Percentiles rank a stretch among this genome's conserved stretches.
phyloP scores from a whole-genome alignment of 2,329 filamentous ascomycete genomes.

The Apiospora aurea region DNA sequence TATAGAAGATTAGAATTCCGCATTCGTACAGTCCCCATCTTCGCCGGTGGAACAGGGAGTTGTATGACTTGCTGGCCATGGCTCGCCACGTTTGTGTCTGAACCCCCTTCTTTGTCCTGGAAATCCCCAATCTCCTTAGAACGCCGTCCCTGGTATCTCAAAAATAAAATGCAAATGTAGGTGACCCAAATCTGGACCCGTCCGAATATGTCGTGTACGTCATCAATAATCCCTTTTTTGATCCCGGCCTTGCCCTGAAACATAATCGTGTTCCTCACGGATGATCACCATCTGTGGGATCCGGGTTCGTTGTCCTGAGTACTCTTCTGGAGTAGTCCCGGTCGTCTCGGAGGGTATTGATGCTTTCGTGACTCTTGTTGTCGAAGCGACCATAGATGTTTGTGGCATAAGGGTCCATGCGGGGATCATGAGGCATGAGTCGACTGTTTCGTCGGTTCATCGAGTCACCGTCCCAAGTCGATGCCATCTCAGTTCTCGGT shows the following conservation, averaged over 20 bases:
- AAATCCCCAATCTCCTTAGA: constrained; percentile 10
- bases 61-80: neutral
- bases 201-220: constrained; percentile 13
- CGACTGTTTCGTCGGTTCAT: constrained; percentile 59
- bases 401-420: constrained; percentile 67
- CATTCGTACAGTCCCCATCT: neutral
- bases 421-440: constrained; percentile 66
- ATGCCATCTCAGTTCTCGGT: constrained; percentile 53
- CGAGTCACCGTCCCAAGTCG: constrained; percentile 48
- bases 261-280: constrained; percentile 32
- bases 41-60: no score
- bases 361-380: constrained; percentile 67
- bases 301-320: constrained; percentile 69
- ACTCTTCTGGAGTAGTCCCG: constrained; percentile 71
- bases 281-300: constrained; percentile 48
- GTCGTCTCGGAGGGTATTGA: constrained; percentile 69
- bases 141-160: constrained; percentile 25
- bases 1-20: neutral
- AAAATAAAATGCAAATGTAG: constrained; percentile 25
- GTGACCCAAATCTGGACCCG: constrained; percentile 18
- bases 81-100: constrained; percentile 4
- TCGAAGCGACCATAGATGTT: constrained; percentile 61
- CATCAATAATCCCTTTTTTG: constrained; percentile 14
- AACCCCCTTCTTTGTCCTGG: constrained; percentile 12
- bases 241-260: neutral